Evolutionary conservation across 1,284 basidiomycete species (phyloP).

Genomic region (Ceratobasidium sp.): DNA sequence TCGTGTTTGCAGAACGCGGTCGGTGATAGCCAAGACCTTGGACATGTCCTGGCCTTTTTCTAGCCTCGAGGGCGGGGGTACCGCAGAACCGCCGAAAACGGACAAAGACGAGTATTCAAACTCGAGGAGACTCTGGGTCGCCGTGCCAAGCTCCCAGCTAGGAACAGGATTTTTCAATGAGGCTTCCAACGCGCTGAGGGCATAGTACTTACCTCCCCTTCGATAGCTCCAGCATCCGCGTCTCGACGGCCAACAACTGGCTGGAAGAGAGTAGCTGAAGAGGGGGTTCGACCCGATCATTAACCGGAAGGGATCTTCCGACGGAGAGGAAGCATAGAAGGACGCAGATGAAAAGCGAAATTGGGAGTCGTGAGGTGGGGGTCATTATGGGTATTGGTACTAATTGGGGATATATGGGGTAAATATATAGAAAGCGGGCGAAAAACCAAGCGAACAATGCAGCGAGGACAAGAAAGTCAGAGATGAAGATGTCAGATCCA

Average conservation of each 20-base stretch:
- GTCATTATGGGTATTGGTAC: neutral
- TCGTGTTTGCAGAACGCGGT: constrained; percentile 56
- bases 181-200: too few relatives aligned
- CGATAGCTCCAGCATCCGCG: constrained; percentile 19
- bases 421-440: neutral
- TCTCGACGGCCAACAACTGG: constrained; percentile 3
- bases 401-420: neutral
- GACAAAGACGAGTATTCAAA: constrained; percentile 68
- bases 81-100: constrained; percentile 61
- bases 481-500: neutral
- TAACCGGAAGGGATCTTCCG: neutral
- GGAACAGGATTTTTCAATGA: too few relatives aligned
- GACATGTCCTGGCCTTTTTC: constrained; percentile 52
- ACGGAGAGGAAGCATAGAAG: neutral
- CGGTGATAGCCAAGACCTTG: constrained; percentile 67
- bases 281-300: neutral
- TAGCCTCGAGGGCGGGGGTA: constrained; percentile 51
- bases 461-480: neutral
- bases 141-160: constrained; percentile 85
- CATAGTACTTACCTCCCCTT: constrained; percentile 23
- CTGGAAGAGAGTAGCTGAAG: constrained; percentile 1
- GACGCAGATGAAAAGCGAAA: neutral
- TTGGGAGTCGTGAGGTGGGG: neutral
- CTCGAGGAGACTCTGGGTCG: constrained; percentile 73
- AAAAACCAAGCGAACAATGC: neutral